Evolutionary conservation across 768 basidiomycete species (phyloP).

Genomic region (Suillus alpinus): DNA sequence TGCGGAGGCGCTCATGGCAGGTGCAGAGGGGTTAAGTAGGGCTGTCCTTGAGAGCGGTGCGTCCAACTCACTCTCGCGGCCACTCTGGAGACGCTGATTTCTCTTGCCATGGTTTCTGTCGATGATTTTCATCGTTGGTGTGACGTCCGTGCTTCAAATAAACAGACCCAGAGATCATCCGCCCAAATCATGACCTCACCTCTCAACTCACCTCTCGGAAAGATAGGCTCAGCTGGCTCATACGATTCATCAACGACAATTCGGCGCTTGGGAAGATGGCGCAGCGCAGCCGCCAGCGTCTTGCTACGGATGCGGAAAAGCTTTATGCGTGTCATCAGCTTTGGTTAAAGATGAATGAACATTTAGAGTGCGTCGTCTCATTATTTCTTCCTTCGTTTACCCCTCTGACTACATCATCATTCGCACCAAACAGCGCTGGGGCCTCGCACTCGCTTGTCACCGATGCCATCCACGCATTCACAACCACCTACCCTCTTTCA

Average conservation of each 20-base stretch:
- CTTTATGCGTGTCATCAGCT: slow-evolving; percentile 77
- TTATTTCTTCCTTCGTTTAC: background rate
- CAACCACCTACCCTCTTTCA: slow-evolving; percentile 38
- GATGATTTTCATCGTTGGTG: background rate
- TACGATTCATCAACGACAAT: slow-evolving; percentile 87
- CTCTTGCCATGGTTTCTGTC: background rate
- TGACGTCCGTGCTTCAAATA: background rate
- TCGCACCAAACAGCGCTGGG: slow-evolving; percentile 40
- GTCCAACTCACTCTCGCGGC: slow-evolving; percentile 1
- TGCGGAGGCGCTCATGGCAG: slow-evolving; percentile 74
- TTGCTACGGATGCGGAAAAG: slow-evolving; percentile 85
- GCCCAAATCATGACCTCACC: slow-evolving; percentile 75
- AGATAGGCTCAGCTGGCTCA: slow-evolving; percentile 78
- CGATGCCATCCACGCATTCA: slow-evolving; percentile 67
- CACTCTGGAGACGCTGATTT: background rate
- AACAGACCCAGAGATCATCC: slow-evolving; percentile 64
- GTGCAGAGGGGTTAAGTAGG: slow-evolving; percentile 71
- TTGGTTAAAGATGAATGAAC: slow-evolving; percentile 75
- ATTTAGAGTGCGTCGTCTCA: slow-evolving; percentile 49
- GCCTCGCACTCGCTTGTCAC: slow-evolving; percentile 63
- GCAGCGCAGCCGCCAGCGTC: slow-evolving; percentile 67
- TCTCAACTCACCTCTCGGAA: slow-evolving; percentile 74
- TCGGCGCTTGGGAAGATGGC: slow-evolving; percentile 81
- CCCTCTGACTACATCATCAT: background rate
- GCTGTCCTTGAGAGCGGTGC: slow-evolving; percentile 73